A percentile compares a stretch with the other conserved stretches of the same genome.
Conservation (phyloP, 2,329 filamentous ascomycete species). For the Alternaria sp. region DNA sequence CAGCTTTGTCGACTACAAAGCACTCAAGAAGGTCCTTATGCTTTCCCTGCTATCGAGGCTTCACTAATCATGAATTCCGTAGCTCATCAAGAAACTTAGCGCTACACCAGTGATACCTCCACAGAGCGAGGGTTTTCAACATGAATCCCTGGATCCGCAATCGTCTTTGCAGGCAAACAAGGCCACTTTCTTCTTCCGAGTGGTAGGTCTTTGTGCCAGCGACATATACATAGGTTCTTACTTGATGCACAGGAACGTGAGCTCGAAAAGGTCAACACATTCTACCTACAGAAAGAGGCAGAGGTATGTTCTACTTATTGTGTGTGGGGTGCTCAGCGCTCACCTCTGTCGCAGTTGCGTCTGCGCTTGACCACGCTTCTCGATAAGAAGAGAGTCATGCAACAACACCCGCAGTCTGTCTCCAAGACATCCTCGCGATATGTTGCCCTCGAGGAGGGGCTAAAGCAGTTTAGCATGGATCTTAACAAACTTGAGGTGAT, state of each 20-base stretch:
- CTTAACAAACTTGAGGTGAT: conserved; percentile 85
- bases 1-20: conserved; percentile 99
- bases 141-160: conserved; percentile 73
- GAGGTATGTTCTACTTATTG: conserved; percentile 68
- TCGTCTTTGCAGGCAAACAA: conserved; percentile 93
- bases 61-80: conserved; percentile 30
- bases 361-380: conserved; percentile 88
- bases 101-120: conserved; percentile 84
- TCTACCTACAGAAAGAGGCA: conserved; percentile 97
- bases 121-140: conserved; percentile 66
- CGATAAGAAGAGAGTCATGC: conserved; percentile 92
- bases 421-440: conserved; percentile 93
- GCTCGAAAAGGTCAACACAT: conserved; percentile 96
- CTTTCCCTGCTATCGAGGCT: neutral
- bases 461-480: conserved; percentile 96
- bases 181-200: conserved; percentile 96
- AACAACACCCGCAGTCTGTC: conserved; percentile 75
- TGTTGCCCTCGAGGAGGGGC: conserved; percentile 92
- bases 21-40: conserved; percentile 85
- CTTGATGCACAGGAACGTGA: conserved; percentile 76
- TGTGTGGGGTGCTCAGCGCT: conserved; percentile 16
- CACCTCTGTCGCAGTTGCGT: conserved; percentile 72
- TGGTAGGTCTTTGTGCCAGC: conserved; percentile 64
- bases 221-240: conserved; percentile 9
- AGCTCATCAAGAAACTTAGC: conserved; percentile 99